Base-by-base conservation (phyloP, 2,329 filamentous ascomycete genomes). In the Alternaria burnsii region DNA sequence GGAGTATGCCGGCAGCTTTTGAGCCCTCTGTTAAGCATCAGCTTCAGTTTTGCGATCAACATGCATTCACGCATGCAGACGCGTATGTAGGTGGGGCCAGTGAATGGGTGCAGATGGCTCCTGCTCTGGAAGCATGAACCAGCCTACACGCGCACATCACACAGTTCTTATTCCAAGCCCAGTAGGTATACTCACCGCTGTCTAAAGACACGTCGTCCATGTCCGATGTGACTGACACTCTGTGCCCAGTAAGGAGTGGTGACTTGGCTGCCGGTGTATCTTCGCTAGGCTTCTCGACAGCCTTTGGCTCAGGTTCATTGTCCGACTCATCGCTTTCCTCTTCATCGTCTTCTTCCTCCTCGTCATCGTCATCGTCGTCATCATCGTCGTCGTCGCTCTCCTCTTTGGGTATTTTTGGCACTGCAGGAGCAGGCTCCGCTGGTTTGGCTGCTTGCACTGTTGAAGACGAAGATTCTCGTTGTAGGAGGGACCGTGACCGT, bases 181-280 rank as follows among this genome's bases (percentile, higher is more conserved):
- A 71, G 65, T 22, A 64, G 47, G 38, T 42, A 48, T 52, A 71
- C 70, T 88, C 88, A 75, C 88, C 86, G 66, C 79, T 77, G 55
- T 82, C 79, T 59, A 94, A 82, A 71, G 88, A 90, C 62, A 93
- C 87, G 73, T 89, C 86, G 65, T 88, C 86, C 69, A 89, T 83
- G 62, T 76, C 74, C 58, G 86, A 88, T 54, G 82, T 80, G 59
- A 83, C 83, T 6, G 86, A 88, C 64, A 86, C 78, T 36, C 84
- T 81, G 68, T 85, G 84, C 61, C 83, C 78, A 20, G 83, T 84
- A 69, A 85, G 77, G 50, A 81, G 77, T 53, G 85, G 85, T 40
- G 85, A 86, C 69, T 85, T 87, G 32, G 79, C 77, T 24, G 63
- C 63, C 44, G 62, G 61, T 57, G 56, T 64, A 24, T 71, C 43